phyloP scores from a whole-genome alignment of 176 grass and related monocot genomes.

The Musa troglodytarum region DNA sequence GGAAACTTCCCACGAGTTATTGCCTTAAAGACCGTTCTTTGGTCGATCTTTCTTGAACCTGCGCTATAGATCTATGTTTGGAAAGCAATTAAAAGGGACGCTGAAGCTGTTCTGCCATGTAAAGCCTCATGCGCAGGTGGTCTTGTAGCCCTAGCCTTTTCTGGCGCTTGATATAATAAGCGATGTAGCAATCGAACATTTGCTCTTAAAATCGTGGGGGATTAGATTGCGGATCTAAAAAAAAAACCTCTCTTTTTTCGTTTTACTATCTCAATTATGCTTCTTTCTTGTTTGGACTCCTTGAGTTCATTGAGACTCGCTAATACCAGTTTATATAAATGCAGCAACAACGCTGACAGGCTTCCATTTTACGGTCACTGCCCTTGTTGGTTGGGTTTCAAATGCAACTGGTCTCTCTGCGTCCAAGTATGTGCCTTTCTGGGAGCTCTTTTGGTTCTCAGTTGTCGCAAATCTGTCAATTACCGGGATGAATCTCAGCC shows the following conservation, averaged over 20 bases:
- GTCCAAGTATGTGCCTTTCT: constrained; percentile 79
- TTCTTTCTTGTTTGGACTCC: not conserved
- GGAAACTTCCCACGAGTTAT: not conserved
- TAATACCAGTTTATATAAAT: not conserved
- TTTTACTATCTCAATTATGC: not conserved
- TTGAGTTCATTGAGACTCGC: not conserved
- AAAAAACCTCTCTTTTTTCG: not conserved
- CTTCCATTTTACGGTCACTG: constrained; percentile 88
- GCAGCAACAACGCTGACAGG: constrained; percentile 88
- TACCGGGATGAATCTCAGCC: constrained; percentile 92
- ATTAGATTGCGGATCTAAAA: not conserved
- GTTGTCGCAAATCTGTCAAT: constrained; percentile 90
- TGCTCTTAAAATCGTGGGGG: not conserved
- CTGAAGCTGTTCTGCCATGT: not conserved
- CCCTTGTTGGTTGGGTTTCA: constrained; percentile 82
- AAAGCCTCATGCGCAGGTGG: not conserved
- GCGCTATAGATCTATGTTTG: not conserved
- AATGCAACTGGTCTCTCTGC: constrained; percentile 74
- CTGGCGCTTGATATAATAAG: not conserved
- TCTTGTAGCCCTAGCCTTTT: not conserved
- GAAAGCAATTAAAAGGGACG: not conserved
- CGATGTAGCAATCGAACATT: not conserved
- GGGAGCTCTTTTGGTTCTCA: constrained; percentile 94
- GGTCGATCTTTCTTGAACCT: not conserved
- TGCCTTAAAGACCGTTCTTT: not conserved